phyloP scores from a whole-genome alignment of 2,329 filamentous ascomycete species.

The Plectosphaerella sp. region DNA sequence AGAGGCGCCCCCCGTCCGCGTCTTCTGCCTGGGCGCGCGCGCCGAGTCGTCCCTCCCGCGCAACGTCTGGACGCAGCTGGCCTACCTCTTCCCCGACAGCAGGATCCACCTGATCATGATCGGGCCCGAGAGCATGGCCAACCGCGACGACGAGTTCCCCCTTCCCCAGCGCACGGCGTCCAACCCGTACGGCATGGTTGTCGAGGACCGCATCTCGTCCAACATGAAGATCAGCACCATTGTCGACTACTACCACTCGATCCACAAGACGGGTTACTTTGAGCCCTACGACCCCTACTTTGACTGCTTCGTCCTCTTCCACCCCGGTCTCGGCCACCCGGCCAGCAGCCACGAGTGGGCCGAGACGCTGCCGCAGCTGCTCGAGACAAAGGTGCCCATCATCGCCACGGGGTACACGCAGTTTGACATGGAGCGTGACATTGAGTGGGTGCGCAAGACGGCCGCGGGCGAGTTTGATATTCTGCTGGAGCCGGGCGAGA shows the following conservation, averaged over 20 bases:
- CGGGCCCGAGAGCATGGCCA: conserved; percentile 91
- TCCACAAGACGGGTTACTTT: conserved; percentile 88
- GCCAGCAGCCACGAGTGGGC: conserved; percentile 92
- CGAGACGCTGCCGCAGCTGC: conserved; percentile 79
- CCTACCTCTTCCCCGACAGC: conserved; percentile 92
- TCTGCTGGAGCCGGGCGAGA: conserved; percentile 87
- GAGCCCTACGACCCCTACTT: conserved; percentile 97
- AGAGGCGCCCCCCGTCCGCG: conserved; percentile 79
- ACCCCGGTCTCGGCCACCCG: conserved; percentile 92
- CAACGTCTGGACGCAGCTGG: conserved; percentile 88
- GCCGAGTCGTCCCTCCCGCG: conserved; percentile 96
- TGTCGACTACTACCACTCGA: conserved; percentile 96
- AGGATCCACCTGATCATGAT: conserved; percentile 91
- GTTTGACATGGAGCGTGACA: conserved; percentile 88
- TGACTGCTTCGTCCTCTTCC: conserved; percentile 95
- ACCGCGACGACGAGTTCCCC: conserved; percentile 89
- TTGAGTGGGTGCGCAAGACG: conserved; percentile 82
- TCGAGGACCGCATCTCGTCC: conserved; percentile 84
- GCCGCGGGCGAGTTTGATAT: conserved; percentile 89
- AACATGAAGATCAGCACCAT: conserved; percentile 96
- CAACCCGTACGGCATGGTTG: conserved; percentile 91
- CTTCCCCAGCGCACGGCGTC: conserved; percentile 76
- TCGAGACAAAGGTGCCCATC: conserved; percentile 94
- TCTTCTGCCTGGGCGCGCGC: conserved; percentile 91
- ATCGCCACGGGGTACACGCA: conserved; percentile 95